Percentiles rank a stretch among this genome's conserved stretches.
These are phyloP conservation scores for Diaporthe sp. DNA, from an alignment of 2,329 filamentous ascomycete genomes.

Conservation along the genomic window DNA sequence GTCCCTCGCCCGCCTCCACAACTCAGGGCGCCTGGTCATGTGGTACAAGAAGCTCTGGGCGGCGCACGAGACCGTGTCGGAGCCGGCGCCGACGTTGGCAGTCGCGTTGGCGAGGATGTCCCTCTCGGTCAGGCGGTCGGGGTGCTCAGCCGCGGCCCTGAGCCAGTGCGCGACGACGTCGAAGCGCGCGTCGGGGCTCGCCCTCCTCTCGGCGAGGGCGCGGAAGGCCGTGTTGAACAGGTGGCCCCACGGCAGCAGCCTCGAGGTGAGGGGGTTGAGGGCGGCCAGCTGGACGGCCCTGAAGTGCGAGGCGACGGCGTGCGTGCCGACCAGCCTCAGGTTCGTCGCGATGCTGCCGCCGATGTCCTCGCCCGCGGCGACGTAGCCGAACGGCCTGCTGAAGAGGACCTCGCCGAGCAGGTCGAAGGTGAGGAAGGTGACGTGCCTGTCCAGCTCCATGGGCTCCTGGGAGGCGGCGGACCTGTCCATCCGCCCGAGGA, in stretches of 20 bases:
- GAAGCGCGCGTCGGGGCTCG: constrained; percentile 46
- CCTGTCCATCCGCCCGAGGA: constrained; percentile 44
- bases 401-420: constrained; percentile 51
- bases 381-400: constrained; percentile 50
- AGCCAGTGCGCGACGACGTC: constrained; percentile 49
- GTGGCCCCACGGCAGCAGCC: constrained; percentile 49
- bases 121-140: constrained; percentile 43
- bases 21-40: constrained; percentile 43
- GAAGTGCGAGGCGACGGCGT: constrained; percentile 46
- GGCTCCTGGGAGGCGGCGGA: constrained; percentile 38
- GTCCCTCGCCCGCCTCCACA: constrained; percentile 40
- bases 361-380: constrained; percentile 50
- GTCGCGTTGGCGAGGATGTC: constrained; percentile 44
- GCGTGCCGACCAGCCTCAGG: constrained; percentile 41
- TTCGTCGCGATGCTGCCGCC: constrained; percentile 49
- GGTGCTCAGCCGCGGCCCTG: constrained; percentile 39
- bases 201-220: constrained; percentile 44
- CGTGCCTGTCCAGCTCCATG: constrained; percentile 44
- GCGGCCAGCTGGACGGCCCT: constrained; percentile 46
- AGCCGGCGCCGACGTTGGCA: constrained; percentile 44
- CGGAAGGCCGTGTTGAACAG: constrained; percentile 46
- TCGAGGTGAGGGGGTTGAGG: constrained; percentile 49
- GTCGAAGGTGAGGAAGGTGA: constrained; percentile 50
- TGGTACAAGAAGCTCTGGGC: constrained; percentile 48
- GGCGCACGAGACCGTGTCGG: constrained; percentile 45